phyloP scores from a whole-genome alignment of 2,329 filamentous ascomycete genomes.

The Aureobasidium sp. region DNA sequence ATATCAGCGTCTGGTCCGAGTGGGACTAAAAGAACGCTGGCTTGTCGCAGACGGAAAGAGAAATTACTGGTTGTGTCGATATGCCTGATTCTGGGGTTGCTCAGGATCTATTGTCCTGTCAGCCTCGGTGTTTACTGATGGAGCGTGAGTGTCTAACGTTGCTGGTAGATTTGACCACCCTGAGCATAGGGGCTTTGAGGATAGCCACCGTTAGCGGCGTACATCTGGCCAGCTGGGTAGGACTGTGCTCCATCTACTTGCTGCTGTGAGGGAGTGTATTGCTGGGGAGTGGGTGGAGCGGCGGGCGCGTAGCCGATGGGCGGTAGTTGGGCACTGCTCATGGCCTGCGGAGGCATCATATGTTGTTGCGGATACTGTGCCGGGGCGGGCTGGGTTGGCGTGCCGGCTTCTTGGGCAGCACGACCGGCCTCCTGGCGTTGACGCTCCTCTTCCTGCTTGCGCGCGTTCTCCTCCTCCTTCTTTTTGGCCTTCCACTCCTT shows the following conservation, averaged over 20 bases:
- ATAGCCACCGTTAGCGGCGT: slow-evolving; percentile 36
- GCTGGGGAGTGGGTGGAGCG: slow-evolving; percentile 33
- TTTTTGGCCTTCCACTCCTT: slow-evolving; percentile 99
- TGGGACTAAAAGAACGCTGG: not conserved
- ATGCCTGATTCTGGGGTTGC: slow-evolving; percentile 16
- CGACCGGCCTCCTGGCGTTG: slow-evolving; percentile 57
- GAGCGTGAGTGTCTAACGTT: slow-evolving; percentile 22
- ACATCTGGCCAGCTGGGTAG: slow-evolving; percentile 35
- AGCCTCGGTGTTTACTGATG: not conserved
- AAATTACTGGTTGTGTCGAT: slow-evolving; percentile 16
- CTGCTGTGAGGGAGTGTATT: slow-evolving; percentile 38
- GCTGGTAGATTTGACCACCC: slow-evolving; percentile 40
- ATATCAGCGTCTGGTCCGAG: not conserved
- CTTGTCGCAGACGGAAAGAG: not conserved
- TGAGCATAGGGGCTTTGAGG: slow-evolving; percentile 42
- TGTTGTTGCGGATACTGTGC: slow-evolving; percentile 35
- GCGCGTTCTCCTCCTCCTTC: slow-evolving; percentile 91
- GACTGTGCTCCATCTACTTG: slow-evolving; percentile 42
- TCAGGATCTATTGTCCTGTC: slow-evolving; percentile 13
- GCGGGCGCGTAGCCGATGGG: slow-evolving; percentile 45
- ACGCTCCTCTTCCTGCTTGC: slow-evolving; percentile 84
- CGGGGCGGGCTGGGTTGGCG: slow-evolving; percentile 39
- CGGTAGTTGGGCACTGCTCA: slow-evolving; percentile 39
- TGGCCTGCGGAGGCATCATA: slow-evolving; percentile 38
- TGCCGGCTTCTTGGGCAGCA: slow-evolving; percentile 45